Evolutionary conservation across 163 green algal genomes (phyloP).

Genomic region (Scenedesmus sp.): DNA sequence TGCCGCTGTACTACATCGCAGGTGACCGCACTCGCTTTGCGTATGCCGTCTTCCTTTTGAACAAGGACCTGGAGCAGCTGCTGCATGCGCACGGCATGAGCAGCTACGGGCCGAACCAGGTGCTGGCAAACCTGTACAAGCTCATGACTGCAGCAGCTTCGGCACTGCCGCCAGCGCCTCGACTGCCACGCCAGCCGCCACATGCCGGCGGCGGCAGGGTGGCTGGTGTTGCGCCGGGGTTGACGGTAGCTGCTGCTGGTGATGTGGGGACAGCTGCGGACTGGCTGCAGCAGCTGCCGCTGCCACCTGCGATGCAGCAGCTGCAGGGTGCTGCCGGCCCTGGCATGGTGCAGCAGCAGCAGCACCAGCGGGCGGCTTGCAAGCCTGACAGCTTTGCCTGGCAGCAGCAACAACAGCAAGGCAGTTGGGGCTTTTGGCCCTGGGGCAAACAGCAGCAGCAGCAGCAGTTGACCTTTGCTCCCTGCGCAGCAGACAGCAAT

Average conservation of each 20-base stretch:
- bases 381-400: not conserved
- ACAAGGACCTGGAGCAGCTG: slow-evolving; percentile 84
- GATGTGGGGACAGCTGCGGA: not conserved
- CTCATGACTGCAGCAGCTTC: slow-evolving; percentile 67
- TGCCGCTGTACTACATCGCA: slow-evolving; percentile 79
- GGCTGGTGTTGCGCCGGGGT: not conserved
- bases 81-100: slow-evolving; percentile 76
- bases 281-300: not conserved
- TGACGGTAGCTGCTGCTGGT: not conserved
- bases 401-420: not conserved
- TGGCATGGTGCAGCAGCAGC: not conserved
- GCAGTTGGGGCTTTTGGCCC: slow-evolving; percentile 16
- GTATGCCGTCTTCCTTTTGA: slow-evolving; percentile 85
- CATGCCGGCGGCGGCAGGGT: not conserved
- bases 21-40: slow-evolving; percentile 83
- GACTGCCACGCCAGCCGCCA: not conserved
- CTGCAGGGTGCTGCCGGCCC: not conserved
- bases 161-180: slow-evolving; percentile 46
- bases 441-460: slow-evolving; percentile 33
- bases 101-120: slow-evolving; percentile 68
- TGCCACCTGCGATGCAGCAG: not conserved
- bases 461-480: no score
- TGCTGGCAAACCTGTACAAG: slow-evolving; percentile 77
- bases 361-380: not conserved
- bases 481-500: no score